Evolutionary conservation across 495 filamentous ascomycete genomes (phyloP).

Genomic region (Penicillium atrosanguineum): DNA sequence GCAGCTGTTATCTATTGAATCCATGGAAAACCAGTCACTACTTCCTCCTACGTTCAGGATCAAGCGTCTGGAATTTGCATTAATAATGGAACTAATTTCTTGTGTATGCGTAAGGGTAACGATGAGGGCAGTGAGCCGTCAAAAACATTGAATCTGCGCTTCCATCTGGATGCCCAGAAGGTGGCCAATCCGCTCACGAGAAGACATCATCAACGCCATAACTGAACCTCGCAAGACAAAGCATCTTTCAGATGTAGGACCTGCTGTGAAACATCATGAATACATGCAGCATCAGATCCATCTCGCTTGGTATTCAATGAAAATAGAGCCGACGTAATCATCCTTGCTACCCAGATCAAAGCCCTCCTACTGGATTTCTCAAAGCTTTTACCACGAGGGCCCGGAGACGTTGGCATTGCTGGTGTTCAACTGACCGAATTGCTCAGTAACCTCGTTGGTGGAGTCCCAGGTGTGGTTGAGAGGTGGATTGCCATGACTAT

Average conservation of each 20-base stretch:
- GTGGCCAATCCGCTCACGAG: constrained; percentile 4
- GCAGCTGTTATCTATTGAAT: too few relatives aligned
- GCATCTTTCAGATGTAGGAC: background rate
- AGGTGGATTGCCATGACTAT: too few relatives aligned
- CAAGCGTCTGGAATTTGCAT: too few relatives aligned
- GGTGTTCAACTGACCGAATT: background rate
- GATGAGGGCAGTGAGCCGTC: background rate
- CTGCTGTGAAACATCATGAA: constrained; percentile 1
- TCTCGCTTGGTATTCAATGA: background rate
- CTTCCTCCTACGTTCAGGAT: background rate
- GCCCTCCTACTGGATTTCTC: background rate
- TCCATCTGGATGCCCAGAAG: background rate
- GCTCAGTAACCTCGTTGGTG: background rate
- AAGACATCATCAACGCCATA: background rate
- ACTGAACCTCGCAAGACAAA: background rate
- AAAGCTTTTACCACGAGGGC: background rate
- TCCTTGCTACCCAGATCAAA: constrained; percentile 9
- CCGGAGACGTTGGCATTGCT: background rate
- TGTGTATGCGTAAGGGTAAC: background rate
- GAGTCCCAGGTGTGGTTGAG: background rate
- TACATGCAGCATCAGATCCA: background rate
- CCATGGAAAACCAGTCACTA: background rate
- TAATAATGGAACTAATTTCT: background rate
- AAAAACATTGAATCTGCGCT: background rate
- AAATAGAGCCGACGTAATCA: background rate